A percentile compares a stretch with the other conserved stretches of the same genome.
phyloP scores from a whole-genome alignment of 495 filamentous ascomycete species.

The Lophium mytilinum region DNA sequence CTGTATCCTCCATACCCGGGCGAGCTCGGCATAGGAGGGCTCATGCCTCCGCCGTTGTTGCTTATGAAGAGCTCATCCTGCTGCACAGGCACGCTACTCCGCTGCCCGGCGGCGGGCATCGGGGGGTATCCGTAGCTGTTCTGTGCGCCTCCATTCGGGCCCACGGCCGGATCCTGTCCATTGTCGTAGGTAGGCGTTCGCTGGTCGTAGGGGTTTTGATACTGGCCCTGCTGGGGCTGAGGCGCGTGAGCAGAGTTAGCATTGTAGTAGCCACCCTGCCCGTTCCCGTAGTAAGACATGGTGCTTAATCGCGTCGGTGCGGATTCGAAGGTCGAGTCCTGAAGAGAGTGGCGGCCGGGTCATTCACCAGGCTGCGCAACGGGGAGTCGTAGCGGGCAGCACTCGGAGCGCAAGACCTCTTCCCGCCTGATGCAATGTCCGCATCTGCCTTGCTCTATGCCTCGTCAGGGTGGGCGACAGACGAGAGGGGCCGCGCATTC shows the following conservation, averaged over 20 bases:
- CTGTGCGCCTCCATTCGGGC: conserved; percentile 24
- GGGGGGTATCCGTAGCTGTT: conserved; percentile 31
- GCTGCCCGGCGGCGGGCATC: conserved; percentile 27
- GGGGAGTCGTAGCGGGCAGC: conserved; percentile 8
- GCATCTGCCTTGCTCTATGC: conserved; percentile 16
- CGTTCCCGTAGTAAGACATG: conserved; percentile 47
- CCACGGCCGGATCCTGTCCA: conserved; percentile 60
- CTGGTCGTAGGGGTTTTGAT: conserved; percentile 38
- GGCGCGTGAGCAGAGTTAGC: conserved; percentile 26
- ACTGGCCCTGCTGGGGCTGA: conserved; percentile 6
- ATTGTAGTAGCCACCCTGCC: conserved; percentile 40
- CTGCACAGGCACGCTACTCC: conserved; percentile 24
- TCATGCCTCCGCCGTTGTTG: conserved; percentile 27
- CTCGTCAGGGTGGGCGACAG: conserved; percentile 2
- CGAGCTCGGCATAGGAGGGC: not conserved
- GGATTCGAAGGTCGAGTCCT: not conserved
- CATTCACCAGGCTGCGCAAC: conserved; percentile 22
- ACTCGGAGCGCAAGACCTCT: conserved; percentile 10
- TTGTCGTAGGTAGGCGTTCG: conserved; percentile 67
- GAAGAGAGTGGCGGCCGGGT: conserved; percentile 1
- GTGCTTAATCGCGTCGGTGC: not conserved
- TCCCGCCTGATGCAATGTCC: conserved; percentile 6
- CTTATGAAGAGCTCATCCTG: conserved; percentile 38
- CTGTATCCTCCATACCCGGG: conserved; percentile 36
- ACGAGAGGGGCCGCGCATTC: not conserved